phyloP scores from a whole-genome alignment of 305 asterid genomes.

The Fraxinus baroniana region DNA sequence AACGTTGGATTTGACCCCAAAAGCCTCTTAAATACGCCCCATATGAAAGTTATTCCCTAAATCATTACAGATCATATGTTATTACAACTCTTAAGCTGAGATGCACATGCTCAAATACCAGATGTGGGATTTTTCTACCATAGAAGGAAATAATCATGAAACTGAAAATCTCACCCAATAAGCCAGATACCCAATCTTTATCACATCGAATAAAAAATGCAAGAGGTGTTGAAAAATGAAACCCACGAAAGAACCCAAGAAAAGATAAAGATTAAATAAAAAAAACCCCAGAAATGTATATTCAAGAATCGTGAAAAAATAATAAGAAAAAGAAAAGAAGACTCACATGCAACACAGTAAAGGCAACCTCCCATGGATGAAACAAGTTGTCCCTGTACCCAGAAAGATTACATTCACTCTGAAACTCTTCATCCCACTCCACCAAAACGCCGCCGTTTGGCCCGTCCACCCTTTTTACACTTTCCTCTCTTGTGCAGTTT shows the following conservation, averaged over 20 bases:
- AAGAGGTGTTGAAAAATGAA: background rate
- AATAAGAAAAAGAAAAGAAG: slow-evolving; percentile 2
- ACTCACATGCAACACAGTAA: slow-evolving; percentile 81
- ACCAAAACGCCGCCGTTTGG: slow-evolving; percentile 57
- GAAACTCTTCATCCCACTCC: slow-evolving; percentile 91
- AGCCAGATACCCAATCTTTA: background rate
- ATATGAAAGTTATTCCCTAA: background rate
- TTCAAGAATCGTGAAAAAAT: slow-evolving; percentile 3
- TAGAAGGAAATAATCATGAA: background rate
- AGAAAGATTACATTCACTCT: slow-evolving; percentile 57
- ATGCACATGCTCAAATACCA: background rate
- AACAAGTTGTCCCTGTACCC: slow-evolving; percentile 75
- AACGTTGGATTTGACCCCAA: background rate
- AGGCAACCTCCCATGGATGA: slow-evolving; percentile 89
- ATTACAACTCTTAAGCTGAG: background rate
- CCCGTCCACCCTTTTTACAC: slow-evolving; percentile 31
- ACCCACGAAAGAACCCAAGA: slow-evolving; percentile 9
- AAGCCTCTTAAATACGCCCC: background rate
- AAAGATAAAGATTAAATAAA: slow-evolving; percentile 11
- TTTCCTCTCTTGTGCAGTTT: slow-evolving; percentile 72
- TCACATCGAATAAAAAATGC: background rate
- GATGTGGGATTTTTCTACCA: background rate
- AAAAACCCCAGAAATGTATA: background rate
- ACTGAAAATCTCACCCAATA: background rate
- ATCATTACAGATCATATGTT: background rate